These are phyloP conservation scores for Panicum miliaceum DNA, from an alignment of 176 grass and related monocot species.

Conservation along the genomic window DNA sequence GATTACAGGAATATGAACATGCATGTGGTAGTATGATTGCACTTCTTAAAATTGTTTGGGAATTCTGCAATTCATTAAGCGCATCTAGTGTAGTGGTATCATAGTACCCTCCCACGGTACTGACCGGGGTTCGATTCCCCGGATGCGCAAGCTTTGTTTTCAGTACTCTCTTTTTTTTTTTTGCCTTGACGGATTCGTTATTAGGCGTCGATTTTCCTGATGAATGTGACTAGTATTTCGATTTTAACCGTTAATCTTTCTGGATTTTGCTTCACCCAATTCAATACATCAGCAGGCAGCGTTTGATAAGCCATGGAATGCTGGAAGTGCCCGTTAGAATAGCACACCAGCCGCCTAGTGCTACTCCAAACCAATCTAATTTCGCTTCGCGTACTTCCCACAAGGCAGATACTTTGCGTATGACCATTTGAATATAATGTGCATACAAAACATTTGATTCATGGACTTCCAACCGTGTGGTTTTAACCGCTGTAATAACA, in stretches of 20 bases:
- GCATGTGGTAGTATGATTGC: too few species aligned
- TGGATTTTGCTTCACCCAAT: background rate
- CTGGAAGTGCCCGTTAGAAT: background rate
- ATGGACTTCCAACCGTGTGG: background rate
- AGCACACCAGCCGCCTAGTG: too few species aligned
- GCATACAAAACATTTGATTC: background rate
- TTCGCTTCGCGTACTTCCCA: background rate
- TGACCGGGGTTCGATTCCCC: slow-evolving; percentile 93
- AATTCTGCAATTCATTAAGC: background rate
- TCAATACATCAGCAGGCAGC: too few species aligned
- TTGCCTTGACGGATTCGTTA: too few species aligned
- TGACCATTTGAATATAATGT: background rate
- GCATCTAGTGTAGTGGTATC: slow-evolving; percentile 97
- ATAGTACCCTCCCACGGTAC: slow-evolving; percentile 99
- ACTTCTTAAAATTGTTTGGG: too few species aligned
- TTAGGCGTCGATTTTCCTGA: too few species aligned
- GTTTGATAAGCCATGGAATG: too few species aligned
- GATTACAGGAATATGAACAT: too few species aligned
- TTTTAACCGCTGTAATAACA: background rate
- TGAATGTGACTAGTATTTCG: too few species aligned
- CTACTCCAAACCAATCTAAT: background rate
- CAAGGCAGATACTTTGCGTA: background rate
- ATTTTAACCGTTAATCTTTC: background rate
- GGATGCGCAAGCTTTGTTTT: slow-evolving; percentile 50
- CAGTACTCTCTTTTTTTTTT: background rate